Base-by-base conservation (phyloP, 1,284 basidiomycete species). In the Pascua guehoae region DNA sequence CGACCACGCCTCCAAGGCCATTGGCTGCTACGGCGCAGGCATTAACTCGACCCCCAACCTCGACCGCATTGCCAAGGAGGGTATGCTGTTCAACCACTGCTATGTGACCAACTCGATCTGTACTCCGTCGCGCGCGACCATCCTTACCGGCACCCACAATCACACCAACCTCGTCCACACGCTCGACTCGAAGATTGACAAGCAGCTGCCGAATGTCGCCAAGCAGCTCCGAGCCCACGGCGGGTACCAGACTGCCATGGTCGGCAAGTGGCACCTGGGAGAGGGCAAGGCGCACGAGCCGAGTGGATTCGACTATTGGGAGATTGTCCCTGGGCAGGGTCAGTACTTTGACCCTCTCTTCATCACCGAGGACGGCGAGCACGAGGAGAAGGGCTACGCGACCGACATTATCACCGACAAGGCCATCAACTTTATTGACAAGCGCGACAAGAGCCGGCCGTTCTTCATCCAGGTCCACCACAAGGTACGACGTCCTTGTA, bases 401-500 rank as follows among this genome's bases (percentile, higher is more conserved):
- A 67, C 66, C 18, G 63, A 67, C 50, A 60, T 67, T n/a, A 67
- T 65, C 49, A 66, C 64, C n/a, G 61, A 67, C 56, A 67, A 67
- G 53, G 53, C 58, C 16, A 54, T 67, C 51, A 45, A 62, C 46
- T 67, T 60, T 17, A 64, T 67, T 53, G 42, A 53, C 15, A 12
- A 47, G 38, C 51, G 62, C 4, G 66, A 66, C 48, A 42, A 49
- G 49, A 18, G 14, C 12, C 36, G 46, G 24, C 66, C 66, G 10
- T 67, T 67, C 59, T 67, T 67, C 55, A 53, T 58, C 48, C 61
- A 62, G 64, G 58, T 58, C 48, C 66, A 67, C 48, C 64, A 67
- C 50, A 49, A 51, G 46, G 17, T 12, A 8, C 40, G 49, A 8
- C 40, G 49, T 14, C 65, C 65, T 8, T 65, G 24, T 32, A 32